Percentiles rank a stretch among this genome's conserved stretches.
Evolutionary conservation across 306 rosid species (phyloP).

Genomic region (Pyrus communis): DNA sequence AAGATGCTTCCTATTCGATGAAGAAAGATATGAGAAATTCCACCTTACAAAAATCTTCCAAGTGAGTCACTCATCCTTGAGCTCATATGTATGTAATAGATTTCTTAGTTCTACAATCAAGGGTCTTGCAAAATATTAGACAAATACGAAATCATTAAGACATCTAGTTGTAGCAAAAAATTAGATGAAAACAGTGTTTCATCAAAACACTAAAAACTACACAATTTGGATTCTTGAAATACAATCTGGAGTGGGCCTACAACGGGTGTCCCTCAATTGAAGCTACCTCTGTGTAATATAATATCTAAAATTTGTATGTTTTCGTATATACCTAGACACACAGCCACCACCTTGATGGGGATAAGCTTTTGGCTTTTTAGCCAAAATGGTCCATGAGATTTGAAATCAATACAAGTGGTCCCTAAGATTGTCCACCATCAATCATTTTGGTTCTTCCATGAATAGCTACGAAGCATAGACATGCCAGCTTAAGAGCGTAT

Average conservation of each 20-base stretch:
- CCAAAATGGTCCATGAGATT: no score
- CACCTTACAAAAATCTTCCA: slow-evolving; percentile 29
- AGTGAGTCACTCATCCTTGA: slow-evolving; percentile 29
- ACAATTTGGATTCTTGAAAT: background rate
- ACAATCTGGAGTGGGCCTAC: background rate
- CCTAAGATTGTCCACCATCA: no score
- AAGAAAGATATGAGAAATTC: slow-evolving; percentile 27
- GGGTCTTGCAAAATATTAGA: background rate
- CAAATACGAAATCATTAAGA: background rate
- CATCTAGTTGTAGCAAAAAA: background rate
- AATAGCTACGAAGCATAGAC: no score
- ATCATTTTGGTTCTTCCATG: no score
- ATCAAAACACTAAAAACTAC: background rate
- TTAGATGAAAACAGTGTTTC: background rate
- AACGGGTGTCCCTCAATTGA: background rate
- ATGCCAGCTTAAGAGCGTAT: no score
- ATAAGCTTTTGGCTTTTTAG: background rate
- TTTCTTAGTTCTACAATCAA: background rate
- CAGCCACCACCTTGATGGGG: background rate
- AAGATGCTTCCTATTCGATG: slow-evolving; percentile 24
- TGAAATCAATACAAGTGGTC: no score
- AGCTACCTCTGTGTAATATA: background rate
- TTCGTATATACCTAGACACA: background rate
- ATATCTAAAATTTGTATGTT: background rate
- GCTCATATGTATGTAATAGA: background rate